Evolutionary conservation across 805 yeast genomes (phyloP).

Genomic region (Priceomyces fermenticarens): DNA sequence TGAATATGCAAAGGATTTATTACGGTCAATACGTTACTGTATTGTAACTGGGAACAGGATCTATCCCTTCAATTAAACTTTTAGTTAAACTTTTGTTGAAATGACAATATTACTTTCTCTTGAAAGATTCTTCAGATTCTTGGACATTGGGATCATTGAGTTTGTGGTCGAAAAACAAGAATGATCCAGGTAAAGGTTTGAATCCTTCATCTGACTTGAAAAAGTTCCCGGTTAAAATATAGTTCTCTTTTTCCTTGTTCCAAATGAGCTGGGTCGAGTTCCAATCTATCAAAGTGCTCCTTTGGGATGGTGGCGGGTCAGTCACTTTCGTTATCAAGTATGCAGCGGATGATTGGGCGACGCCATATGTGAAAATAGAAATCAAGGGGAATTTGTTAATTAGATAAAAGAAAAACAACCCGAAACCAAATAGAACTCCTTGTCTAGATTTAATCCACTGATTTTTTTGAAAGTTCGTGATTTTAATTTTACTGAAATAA

Average conservation of each 20-base stretch:
- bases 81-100: not conserved
- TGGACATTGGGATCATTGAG: too few species aligned
- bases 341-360: slow-evolving; percentile 54
- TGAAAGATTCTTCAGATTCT: too few species aligned
- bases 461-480: slow-evolving; percentile 37
- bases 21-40: slow-evolving; percentile 28
- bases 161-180: slow-evolving; percentile 7
- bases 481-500: slow-evolving; percentile 47
- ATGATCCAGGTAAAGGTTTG: slow-evolving; percentile 23
- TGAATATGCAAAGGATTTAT: slow-evolving; percentile 13
- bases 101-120: too few species aligned
- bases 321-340: slow-evolving; percentile 52
- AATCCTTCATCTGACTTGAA: slow-evolving; percentile 19
- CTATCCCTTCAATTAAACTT: slow-evolving; percentile 10
- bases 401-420: slow-evolving; percentile 44
- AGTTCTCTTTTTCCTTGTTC: slow-evolving; percentile 19
- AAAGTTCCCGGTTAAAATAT: slow-evolving; percentile 20
- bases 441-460: slow-evolving; percentile 53
- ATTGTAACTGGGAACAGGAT: slow-evolving; percentile 35
- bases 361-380: slow-evolving; percentile 47
- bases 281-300: slow-evolving; percentile 28
- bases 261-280: slow-evolving; percentile 29
- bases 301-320: slow-evolving; percentile 37
- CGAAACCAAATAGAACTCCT: slow-evolving; percentile 56
- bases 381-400: slow-evolving; percentile 41